Base-by-base conservation (phyloP, 2,329 filamentous ascomycete genomes). In the Microcyclosporella mali region DNA sequence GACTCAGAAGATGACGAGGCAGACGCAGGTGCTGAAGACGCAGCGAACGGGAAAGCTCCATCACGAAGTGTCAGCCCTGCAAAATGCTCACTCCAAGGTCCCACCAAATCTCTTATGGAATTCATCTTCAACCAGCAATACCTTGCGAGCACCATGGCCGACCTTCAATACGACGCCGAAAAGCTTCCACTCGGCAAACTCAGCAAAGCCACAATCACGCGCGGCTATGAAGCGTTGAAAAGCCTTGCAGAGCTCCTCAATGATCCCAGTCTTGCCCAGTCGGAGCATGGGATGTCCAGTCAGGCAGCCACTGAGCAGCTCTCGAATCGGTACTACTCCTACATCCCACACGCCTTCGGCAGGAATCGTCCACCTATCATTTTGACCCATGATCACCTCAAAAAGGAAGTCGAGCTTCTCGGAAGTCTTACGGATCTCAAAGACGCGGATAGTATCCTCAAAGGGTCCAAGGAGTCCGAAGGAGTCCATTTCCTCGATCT, bases 391-490 rank as follows among this genome's bases (percentile, higher is more conserved):
- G 52, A 53, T 1, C 64, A 74, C 51, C 74, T 94, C 55, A 88
- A 89, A 67, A 75, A 68, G 55, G 88, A 94, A 66, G 76, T 90
- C 53, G 83, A 86, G 33, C 73, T 94, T 52, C 75, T 94, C 1
- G 86, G 94, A 57, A 85, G 81, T 47, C 69, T 94, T 60, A 82
- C 81, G 2, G 86, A 92, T 57, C 90, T 94, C 85, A 88, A 89
- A 65, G 82, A 86, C 46, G 82, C 86, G 1, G 78, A 80, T 16
- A 75, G 82, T 18, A 84, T 94, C 58, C 82, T 94, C 75, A 88
- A 86, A 64, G 68, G 68, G 29, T 65, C 71, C 48, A 66, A 67
- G 30, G 70, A 73, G 7, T 25, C 25, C 18, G 63, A 67, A 43
- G 66, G 69, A 10, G 57, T 86, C 12, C 78, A 89, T 55, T 69